Percentiles rank a stretch among this genome's conserved stretches.
Evolutionary conservation across 805 yeast genomes (phyloP).

Genomic region (Metschnikowia aberdeeniae): DNA sequence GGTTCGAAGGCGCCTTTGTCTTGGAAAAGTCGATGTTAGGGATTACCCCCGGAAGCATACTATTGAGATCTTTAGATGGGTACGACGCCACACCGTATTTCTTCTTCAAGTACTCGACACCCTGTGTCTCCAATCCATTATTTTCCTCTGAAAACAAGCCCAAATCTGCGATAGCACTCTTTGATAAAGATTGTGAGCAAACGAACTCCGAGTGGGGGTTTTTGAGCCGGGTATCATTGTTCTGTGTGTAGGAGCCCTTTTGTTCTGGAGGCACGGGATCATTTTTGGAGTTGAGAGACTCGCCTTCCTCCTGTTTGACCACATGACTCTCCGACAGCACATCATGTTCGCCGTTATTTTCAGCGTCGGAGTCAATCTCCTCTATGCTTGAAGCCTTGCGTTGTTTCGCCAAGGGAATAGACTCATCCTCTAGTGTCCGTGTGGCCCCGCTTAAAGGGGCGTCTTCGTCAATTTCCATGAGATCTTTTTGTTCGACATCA

Average conservation of each 20-base stretch:
- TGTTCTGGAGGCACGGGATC: conserved; percentile 47
- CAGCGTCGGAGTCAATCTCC: not conserved
- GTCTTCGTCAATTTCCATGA: not conserved
- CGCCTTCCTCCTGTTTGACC: conserved; percentile 6
- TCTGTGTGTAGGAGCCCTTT: conserved; percentile 41
- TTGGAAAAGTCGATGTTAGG: conserved; percentile 85
- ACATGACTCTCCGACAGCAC: not conserved
- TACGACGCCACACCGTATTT: conserved; percentile 88
- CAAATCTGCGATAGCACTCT: conserved; percentile 54
- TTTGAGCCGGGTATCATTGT: conserved; percentile 55
- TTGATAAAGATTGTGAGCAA: conserved; percentile 61
- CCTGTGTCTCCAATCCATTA: conserved; percentile 59
- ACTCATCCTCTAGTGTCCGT: conserved; percentile 11
- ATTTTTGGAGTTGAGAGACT: conserved; percentile 23
- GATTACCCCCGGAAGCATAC: conserved; percentile 78
- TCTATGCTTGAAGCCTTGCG: conserved; percentile 7
- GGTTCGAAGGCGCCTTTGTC: conserved; percentile 69
- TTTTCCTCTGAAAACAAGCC: conserved; percentile 62
- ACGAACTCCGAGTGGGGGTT: conserved; percentile 79
- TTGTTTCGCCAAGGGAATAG: conserved; percentile 15
- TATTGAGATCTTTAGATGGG: conserved; percentile 73
- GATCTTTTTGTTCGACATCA: conserved; percentile 4
- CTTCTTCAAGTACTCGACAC: conserved; percentile 66
- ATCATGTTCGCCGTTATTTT: not conserved
- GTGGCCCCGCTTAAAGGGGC: conserved; percentile 6